Evolutionary conservation across 202 grass and related monocot genomes (phyloP), one percentile per base, ranked within the genome.

Genomic region (Schoenoplectus tabernaemontani): DNA sequence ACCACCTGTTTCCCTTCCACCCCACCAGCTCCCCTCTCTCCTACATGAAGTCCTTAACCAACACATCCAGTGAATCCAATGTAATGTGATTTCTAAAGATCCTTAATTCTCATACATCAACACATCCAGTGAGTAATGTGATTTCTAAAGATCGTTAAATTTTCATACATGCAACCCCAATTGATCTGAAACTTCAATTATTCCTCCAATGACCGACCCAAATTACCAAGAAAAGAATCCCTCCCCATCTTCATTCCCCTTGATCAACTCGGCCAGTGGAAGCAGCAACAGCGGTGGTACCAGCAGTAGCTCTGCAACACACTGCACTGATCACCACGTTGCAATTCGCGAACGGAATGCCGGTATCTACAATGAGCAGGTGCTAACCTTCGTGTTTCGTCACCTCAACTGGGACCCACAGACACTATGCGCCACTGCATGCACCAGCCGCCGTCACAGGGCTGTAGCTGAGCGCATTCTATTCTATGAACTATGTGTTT

Each of bases 381-480:
- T 93, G 57, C 72, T 93, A 5, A 2, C 46, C n/a, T 87, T 93
- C 13, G 72, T 97, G 67, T 97, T 92, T 84, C 84, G 89, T 0
- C 64, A 53, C 28, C 43, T 97, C 23, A 93, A 97, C 48, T 93
- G 91, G 89, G 94, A 97, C 77, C 94, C 86, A 7, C 86, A 68
- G 51, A 78, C 62, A 2, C 80, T 93, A n/a, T 91, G 91, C 76
- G 61, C 83, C 28, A 81, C 85, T 19, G 89, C 93, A 1, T 85
- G 93, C 2, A 86, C 89, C 42, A 90, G 91, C 83, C 89, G 87
- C 0, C 87, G 89, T 0, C 89, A 90, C 9, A 80, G 91, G 38
- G 94, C 91, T 7, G 91, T 92, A 0, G 89, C 94, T 1, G 84
- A 91, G 80, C 91, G 91, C 12, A 83, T 93, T 44, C 87, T 92